These are phyloP conservation scores for Dryadomyces quercus-mongolicae DNA, from an alignment of 2,329 filamentous ascomycete genomes.

Conservation along the genomic window DNA sequence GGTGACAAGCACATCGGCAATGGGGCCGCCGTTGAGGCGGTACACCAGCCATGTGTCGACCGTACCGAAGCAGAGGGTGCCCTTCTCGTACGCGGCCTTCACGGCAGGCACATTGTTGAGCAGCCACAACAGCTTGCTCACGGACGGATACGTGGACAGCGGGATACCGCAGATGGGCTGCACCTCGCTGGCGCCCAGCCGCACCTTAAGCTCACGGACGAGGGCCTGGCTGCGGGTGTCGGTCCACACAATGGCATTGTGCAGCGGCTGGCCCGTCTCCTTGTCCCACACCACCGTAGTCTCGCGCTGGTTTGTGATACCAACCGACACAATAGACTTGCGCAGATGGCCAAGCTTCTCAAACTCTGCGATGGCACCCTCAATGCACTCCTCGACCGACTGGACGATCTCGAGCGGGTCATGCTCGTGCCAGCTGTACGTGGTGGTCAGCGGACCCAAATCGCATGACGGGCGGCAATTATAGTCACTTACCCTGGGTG, in stretches of 20 bases:
- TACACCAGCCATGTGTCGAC: constrained; percentile 83
- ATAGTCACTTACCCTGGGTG: constrained; percentile 74
- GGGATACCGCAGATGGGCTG: constrained; percentile 65
- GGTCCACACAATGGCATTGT: constrained; percentile 84
- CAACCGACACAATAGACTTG: constrained; percentile 62
- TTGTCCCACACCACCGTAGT: constrained; percentile 80
- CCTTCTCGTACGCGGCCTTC: constrained; percentile 61
- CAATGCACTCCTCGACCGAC: constrained; percentile 70
- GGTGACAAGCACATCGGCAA: constrained; percentile 59
- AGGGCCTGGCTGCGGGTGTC: constrained; percentile 68
- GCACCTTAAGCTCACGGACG: constrained; percentile 63
- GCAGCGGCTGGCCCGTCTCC: constrained; percentile 65
- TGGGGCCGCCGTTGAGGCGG: constrained; percentile 62
- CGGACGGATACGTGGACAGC: constrained; percentile 78
- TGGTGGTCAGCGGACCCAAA: background rate
- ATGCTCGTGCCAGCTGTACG: constrained; percentile 73
- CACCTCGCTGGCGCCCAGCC: constrained; percentile 55
- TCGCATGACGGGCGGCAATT: too few relatives aligned
- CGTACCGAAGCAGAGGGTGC: constrained; percentile 73
- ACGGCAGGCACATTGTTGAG: constrained; percentile 60
- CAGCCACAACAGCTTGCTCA: constrained; percentile 80
- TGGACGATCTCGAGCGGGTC: constrained; percentile 65
- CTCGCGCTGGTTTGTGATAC: constrained; percentile 85
- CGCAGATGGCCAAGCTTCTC: constrained; percentile 52
- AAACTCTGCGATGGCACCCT: constrained; percentile 62